Evolutionary conservation across 352 stramenopile species (phyloP), one percentile per base, ranked within the genome.

Genomic region (Phytopythium montanum): DNA sequence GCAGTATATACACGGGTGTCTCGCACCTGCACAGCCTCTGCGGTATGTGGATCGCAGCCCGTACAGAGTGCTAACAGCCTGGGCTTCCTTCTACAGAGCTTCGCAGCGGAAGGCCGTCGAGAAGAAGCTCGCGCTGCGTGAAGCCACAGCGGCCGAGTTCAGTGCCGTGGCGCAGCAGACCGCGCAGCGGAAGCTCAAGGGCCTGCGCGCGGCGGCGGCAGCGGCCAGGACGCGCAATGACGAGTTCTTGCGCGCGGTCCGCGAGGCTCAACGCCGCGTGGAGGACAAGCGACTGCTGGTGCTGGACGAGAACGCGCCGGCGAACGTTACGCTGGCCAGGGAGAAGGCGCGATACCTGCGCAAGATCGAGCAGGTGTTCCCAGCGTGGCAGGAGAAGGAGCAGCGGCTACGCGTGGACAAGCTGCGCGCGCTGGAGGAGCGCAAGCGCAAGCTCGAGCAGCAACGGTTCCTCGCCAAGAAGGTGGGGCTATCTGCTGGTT

Each of bases 81-180:
- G 23, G 2, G 2, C 18, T 9, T 6, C 39, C 0, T 46, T 46
- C 39, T 5, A 2, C 33, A 94, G 81, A 29, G 82, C 79, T 12
- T 69, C 75, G 33, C 65, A 75, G 46, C 71, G 81, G 3, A 54
- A 83, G 41, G 70, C 74, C 42, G 74, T 94, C 18, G 86, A 95
- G 70, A 90, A 90, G 66, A 73, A 79, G 19, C 71, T 93, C 50
- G 65, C 73, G 19, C 69, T 92, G 26, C 74, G 78, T 5, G 85
- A 95, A 60, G 79, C 83, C 38, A 93, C 82, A 16, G 75, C 81
- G 8, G 83, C 80, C 33, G 85, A 95, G 69, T 90, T 88, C 61
- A 90, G 80, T 49, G 75, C 77, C 5, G 72, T 89, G 16, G 74
- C 81, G 18, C 63, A 83, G 26, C 81, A 94, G 63, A 90, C 71